Evolutionary conservation across 495 filamentous ascomycete species (phyloP), one percentile per base, ranked within the genome.

Genomic region (Copromyces sp.): DNA sequence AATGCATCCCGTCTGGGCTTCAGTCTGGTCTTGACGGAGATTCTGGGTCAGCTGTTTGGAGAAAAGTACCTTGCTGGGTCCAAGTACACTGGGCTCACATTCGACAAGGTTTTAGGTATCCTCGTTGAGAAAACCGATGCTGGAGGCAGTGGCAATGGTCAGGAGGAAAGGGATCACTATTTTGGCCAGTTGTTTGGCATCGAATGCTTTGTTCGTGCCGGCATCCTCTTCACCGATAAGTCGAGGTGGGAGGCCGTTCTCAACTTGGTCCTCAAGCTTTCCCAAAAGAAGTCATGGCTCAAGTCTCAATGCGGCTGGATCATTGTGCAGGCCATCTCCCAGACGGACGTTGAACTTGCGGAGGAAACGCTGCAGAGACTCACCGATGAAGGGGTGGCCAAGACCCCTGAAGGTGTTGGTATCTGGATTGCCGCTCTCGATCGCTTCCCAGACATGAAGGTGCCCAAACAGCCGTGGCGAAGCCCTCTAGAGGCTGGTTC

Each of bases 1-100:
- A 97, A 97, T 82, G 94, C 92, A 16, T 93, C 95, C 39, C 87
- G 95, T 37, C 82, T 94, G 71, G 95, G 95, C n/a, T 98, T 95
- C 78, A 96, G 93, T 44, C 84, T 97, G 72, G 94, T 95, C 2
- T 81, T 98, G 74, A 92, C 94, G 0, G 95, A 98, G 81, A 84
- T 97, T 71, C 78, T 96, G 45, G 83, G 85, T 1, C 88, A 91
- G 77, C 77, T 92, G n/a, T 86, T 86, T 75, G 86, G 85, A 2
- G 68, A 82, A 37, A 80, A 84, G 70, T 78, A 82, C 32, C 73
- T 85, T 38, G 79, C 79, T 14, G 53, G 73, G 39, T 78, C 78
- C 29, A 85, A 83, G 71, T 87, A 89, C 70, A 75, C 82, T 17
- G 81, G 80, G 9, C 77, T 91, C 73, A 83, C 82, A 9, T 85